Evolutionary conservation across 805 yeast species (phyloP).

Genomic region (Candida parachauliodes): DNA sequence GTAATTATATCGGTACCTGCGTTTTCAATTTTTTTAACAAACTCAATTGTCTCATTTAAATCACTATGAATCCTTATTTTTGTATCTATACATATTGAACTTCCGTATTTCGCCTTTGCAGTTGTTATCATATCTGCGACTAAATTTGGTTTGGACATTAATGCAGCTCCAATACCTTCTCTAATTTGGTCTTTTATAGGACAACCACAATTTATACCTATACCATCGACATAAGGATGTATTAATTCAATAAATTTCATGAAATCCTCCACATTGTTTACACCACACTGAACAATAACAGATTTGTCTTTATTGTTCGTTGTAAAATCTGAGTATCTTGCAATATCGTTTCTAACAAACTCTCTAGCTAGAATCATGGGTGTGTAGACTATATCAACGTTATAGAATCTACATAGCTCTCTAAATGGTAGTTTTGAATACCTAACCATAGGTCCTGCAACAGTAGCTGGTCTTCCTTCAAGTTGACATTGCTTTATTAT

Average conservation of each 20-base stretch:
- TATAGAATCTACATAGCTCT: conserved; percentile 64
- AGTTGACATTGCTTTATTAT: conserved; percentile 24
- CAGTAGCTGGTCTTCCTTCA: conserved; percentile 33
- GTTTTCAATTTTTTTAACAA: conserved; percentile 69
- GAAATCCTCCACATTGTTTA: conserved; percentile 78
- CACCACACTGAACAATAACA: conserved; percentile 86
- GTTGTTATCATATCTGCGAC: conserved; percentile 82
- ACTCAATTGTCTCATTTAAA: conserved; percentile 63
- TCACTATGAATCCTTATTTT: conserved; percentile 87
- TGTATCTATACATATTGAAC: conserved; percentile 74
- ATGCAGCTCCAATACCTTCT: conserved; percentile 96
- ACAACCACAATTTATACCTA: conserved; percentile 96
- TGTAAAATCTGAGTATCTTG: conserved; percentile 80
- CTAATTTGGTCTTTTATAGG: conserved; percentile 93
- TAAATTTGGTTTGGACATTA: conserved; percentile 77
- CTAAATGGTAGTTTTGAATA: conserved; percentile 93
- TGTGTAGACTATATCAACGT: conserved; percentile 80
- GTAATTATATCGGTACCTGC: conserved; percentile 94
- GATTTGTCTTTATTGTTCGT: conserved; percentile 70
- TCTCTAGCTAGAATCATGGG: conserved; percentile 98
- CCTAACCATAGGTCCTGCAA: conserved; percentile 92
- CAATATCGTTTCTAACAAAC: conserved; percentile 79
- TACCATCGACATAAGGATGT: conserved; percentile 87
- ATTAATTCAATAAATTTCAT: conserved; percentile 82
- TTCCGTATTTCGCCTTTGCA: conserved; percentile 73